Conservation (phyloP, 768 basidiomycete genomes). For the Cystobasidium tubakii region DNA sequence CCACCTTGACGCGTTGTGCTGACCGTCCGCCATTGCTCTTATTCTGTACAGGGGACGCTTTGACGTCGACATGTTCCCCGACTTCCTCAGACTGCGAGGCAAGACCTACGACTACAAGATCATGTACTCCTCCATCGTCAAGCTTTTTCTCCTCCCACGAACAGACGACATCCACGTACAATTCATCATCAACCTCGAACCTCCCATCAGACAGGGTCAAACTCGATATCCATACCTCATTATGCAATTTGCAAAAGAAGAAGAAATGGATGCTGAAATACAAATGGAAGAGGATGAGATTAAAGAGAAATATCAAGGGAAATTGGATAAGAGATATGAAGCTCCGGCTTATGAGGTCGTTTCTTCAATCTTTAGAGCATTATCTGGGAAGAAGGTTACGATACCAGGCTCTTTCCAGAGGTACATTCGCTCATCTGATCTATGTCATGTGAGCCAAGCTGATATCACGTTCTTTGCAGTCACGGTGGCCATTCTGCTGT, state of each 20-base stretch:
- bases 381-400: conserved; percentile 84
- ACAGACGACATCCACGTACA: conserved; percentile 86
- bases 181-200: conserved; percentile 88
- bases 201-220: conserved; percentile 94
- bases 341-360: conserved; percentile 93
- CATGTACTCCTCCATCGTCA: conserved; percentile 75
- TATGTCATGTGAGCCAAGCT: no score
- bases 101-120: conserved; percentile 99
- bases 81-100: conserved; percentile 88
- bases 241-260: conserved; percentile 95
- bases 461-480: conserved; percentile 53
- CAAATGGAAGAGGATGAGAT: conserved; percentile 72
- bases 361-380: conserved; percentile 81
- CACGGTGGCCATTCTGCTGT: conserved; percentile 87
- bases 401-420: conserved; percentile 79
- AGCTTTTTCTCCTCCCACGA: conserved; percentile 86
- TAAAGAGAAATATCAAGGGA: conserved; percentile 58
- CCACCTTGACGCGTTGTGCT: background rate
- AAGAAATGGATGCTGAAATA: conserved; percentile 90
- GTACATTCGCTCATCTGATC: conserved; percentile 54
- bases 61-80: conserved; percentile 95
- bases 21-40: background rate
- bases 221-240: conserved; percentile 96
- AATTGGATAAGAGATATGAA: conserved; percentile 87
- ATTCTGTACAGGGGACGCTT: conserved; percentile 67